These are phyloP conservation scores for Canna indica DNA, from an alignment of 176 grass and related monocot genomes.

Conservation along the genomic window DNA sequence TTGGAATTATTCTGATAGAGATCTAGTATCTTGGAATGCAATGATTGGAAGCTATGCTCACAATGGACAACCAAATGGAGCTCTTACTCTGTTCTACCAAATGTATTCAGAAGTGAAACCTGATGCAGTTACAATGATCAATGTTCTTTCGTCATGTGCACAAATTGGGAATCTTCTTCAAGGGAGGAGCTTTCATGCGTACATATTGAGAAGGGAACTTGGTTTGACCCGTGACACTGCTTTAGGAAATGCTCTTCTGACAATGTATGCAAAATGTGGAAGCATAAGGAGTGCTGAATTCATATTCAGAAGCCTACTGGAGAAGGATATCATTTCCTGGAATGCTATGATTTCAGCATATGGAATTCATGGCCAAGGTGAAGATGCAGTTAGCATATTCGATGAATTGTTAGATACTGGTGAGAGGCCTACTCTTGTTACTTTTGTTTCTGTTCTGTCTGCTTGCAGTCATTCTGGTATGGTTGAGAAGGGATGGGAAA, in stretches of 20 bases:
- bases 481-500: conserved; percentile 17
- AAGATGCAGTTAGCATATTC: conserved; percentile 14
- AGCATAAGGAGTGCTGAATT: conserved; percentile 15
- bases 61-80: conserved; percentile 16
- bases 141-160: conserved; percentile 25
- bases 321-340: conserved; percentile 19
- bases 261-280: conserved; percentile 23
- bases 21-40: conserved; percentile 25
- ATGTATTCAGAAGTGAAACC: conserved; percentile 17
- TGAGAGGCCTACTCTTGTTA: conserved; percentile 4
- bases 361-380: conserved; percentile 23
- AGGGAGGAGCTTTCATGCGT: conserved; percentile 18
- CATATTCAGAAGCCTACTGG: conserved; percentile 6
- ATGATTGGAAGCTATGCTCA: conserved; percentile 13
- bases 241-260: conserved; percentile 23
- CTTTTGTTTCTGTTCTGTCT: conserved; percentile 21
- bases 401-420: conserved; percentile 1
- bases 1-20: conserved; percentile 8
- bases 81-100: conserved; percentile 10
- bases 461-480: conserved; percentile 21
- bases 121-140: conserved; percentile 4
- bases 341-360: conserved; percentile 26
- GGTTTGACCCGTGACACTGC: conserved; percentile 2
- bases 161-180: conserved; percentile 9
- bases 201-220: conserved; percentile 16